Base-by-base conservation (phyloP, 805 yeast genomes). In the Wickerhamiella sorbophila region DNA sequence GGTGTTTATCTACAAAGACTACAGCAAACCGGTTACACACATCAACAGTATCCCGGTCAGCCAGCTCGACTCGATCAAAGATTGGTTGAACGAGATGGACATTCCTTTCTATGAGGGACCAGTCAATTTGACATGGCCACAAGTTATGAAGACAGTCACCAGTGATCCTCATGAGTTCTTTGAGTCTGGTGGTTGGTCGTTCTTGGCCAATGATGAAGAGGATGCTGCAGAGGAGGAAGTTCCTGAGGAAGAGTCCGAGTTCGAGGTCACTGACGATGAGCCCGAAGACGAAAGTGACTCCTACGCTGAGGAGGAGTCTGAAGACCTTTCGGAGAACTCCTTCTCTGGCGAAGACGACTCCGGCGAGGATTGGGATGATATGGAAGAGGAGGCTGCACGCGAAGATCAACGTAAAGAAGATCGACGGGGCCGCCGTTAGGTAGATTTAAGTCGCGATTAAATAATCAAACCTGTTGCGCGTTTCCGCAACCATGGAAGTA, bases 71-170 rank as follows among this genome's bases (percentile, higher is more conserved):
- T 88, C 82, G 57, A 82, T 91, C 47, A 91, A 88, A 61, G 85
- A 84, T 39, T 91, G 98, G 98, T 68, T 91, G 45, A 84, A 94
- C n/a, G 94, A 91, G 59, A 94, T 91, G 56, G 98, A 91, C 60
- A 81, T 91, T 48, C 95, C 98, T 31, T 78, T 72, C 65, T 81
- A 87, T 57, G 95, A 86, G 55, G 95, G 96, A 41, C 87, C 94
- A 36, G 80, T 91, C 64, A 88, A 88, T 65, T 76, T 91, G 73
- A 86, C 85, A 65, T 91, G 98, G 98, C 69, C 77, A 12, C 79
- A 86, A 19, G 87, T 91, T 57, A 88, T 91, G 95, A 88, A 86
- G 64, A 85, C 96, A 0, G 76, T 88, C 48, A 75, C 72, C 49
- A 77, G 86, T 3, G 95, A 91, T 60, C 97, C 98, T 12, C 85